These are phyloP conservation scores for Chlamydomonas sp. DNA, from an alignment of 139 green algal species.

Conservation along the genomic window DNA sequence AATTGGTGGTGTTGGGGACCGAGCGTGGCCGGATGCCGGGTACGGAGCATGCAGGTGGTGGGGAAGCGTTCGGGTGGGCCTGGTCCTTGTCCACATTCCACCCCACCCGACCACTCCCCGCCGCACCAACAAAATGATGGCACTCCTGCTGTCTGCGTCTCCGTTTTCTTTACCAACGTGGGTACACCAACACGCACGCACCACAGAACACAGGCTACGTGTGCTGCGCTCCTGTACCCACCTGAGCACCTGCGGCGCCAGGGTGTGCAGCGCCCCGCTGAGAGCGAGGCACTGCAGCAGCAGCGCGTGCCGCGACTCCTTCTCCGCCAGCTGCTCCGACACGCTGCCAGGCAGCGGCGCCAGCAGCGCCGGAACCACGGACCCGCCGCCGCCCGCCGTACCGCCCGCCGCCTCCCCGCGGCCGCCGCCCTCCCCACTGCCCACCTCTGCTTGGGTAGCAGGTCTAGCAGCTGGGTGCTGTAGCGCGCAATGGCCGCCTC, in stretches of 20 bases:
- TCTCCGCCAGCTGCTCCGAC: constrained; percentile 43
- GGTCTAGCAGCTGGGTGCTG: constrained; percentile 50
- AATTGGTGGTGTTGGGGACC: no score
- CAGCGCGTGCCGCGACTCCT: constrained; percentile 43
- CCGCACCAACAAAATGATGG: background rate
- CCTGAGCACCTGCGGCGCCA: constrained; percentile 40
- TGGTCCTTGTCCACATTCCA: background rate
- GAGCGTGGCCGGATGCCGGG: no score
- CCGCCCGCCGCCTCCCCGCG: background rate
- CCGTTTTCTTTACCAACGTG: no score
- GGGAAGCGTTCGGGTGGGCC: no score
- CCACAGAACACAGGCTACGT: no score
- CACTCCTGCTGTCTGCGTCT: background rate
- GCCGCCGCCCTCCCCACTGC: background rate
- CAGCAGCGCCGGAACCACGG: background rate
- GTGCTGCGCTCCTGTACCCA: background rate
- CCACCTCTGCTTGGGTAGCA: constrained; percentile 54
- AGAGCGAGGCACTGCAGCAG: constrained; percentile 44
- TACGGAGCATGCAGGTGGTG: no score
- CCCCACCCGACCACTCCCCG: background rate
- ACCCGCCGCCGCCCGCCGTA: background rate
- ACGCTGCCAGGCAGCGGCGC: constrained; percentile 1
- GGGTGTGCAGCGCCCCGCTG: constrained; percentile 28
- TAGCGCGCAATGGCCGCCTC: constrained; percentile 41
- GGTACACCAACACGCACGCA: no score